Evolutionary conservation across 257 asterid species (phyloP).

Genomic region (Nemophila menziesii): DNA sequence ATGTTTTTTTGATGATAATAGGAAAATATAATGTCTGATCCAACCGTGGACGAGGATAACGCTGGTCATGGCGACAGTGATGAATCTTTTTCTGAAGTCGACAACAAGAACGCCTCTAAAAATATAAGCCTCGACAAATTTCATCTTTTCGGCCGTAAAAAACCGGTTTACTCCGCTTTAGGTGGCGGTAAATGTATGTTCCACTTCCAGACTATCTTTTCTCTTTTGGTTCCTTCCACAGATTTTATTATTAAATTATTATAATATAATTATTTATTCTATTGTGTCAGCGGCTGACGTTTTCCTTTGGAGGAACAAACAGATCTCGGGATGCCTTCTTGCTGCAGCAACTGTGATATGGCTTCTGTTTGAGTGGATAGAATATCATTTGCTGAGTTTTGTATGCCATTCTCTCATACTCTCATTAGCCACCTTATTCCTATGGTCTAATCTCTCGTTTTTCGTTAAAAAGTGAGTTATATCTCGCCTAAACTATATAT

Average conservation of each 20-base stretch:
- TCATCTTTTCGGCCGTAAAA: slow-evolving; percentile 47
- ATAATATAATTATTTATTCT: not conserved
- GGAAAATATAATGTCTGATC: slow-evolving; percentile 16
- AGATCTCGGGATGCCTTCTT: slow-evolving; percentile 64
- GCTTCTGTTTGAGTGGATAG: slow-evolving; percentile 87
- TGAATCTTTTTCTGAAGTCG: slow-evolving; percentile 4
- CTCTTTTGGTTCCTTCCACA: not conserved
- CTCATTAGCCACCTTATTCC: slow-evolving; percentile 52
- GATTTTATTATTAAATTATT: not conserved
- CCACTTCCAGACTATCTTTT: not conserved
- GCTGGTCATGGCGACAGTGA: not conserved
- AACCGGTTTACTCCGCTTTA: slow-evolving; percentile 42
- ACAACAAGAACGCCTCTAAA: too few relatives aligned
- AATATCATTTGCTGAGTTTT: slow-evolving; percentile 73
- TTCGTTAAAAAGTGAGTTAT: slow-evolving; percentile 52
- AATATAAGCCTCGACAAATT: slow-evolving; percentile 9
- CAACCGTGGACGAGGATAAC: slow-evolving; percentile 9
- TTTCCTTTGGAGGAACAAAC: slow-evolving; percentile 91
- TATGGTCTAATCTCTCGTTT: slow-evolving; percentile 85
- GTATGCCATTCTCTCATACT: slow-evolving; percentile 77
- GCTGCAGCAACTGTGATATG: slow-evolving; percentile 79
- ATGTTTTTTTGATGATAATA: not conserved
- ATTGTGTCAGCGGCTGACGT: slow-evolving; percentile 73
- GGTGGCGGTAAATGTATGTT: slow-evolving; percentile 44
- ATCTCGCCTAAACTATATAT: too few relatives aligned